Evolutionary conservation across 805 yeast species (phyloP).

Genomic region (Pichia occidentalis): DNA sequence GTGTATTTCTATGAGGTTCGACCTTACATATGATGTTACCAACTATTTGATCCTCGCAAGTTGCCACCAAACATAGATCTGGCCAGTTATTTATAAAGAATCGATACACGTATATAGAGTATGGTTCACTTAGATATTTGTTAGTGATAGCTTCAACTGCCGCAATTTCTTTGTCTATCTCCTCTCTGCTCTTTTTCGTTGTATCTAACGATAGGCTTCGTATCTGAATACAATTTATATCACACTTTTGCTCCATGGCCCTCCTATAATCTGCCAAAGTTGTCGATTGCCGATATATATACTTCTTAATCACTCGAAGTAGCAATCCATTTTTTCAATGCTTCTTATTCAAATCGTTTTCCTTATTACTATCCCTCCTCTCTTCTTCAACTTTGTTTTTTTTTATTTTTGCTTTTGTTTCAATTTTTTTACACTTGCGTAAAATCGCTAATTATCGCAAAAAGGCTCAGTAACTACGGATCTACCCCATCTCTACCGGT

Average conservation of each 20-base stretch:
- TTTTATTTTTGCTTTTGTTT: too few relatives aligned
- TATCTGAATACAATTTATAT: constrained; percentile 20
- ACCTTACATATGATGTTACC: constrained; percentile 84
- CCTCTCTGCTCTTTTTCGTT: constrained; percentile 8
- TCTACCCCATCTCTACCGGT: too few relatives aligned
- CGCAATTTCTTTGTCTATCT: constrained; percentile 37
- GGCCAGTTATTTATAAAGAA: constrained; percentile 92
- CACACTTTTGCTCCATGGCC: too few relatives aligned
- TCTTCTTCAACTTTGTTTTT: too few relatives aligned
- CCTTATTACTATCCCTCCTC: too few relatives aligned
- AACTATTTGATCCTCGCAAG: constrained; percentile 39
- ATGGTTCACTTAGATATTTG: constrained; percentile 83
- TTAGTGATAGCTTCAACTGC: constrained; percentile 54
- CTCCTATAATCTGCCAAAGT: background rate
- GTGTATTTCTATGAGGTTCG: constrained; percentile 65
- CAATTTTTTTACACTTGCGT: too few relatives aligned
- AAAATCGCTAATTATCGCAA: background rate
- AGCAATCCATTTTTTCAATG: too few relatives aligned
- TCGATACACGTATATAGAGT: constrained; percentile 86
- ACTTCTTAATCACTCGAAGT: constrained; percentile 5
- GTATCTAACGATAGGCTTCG: constrained; percentile 18
- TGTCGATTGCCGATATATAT: constrained; percentile 7
- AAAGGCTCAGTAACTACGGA: too few relatives aligned
- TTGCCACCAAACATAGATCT: constrained; percentile 63
- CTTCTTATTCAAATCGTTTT: too few relatives aligned